These are phyloP conservation scores for Zarea fungicola DNA, from an alignment of 2,329 filamentous ascomycete genomes.

Conservation along the genomic window DNA sequence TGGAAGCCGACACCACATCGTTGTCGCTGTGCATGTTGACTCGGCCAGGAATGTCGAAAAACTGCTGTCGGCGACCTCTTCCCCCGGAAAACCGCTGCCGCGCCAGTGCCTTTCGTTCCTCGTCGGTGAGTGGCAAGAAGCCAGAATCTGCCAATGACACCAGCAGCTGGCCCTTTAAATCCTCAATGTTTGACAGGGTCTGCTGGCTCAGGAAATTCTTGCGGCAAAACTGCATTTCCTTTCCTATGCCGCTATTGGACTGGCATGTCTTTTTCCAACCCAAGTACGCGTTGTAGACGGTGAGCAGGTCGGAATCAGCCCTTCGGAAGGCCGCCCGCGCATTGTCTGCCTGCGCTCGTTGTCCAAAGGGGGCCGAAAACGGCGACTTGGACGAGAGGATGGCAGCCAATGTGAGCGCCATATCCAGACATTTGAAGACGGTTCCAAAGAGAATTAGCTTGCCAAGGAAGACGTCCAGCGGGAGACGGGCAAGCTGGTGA, in stretches of 20 bases:
- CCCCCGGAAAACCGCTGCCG: slow-evolving; percentile 55
- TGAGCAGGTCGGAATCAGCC: slow-evolving; percentile 86
- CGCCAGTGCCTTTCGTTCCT: slow-evolving; percentile 65
- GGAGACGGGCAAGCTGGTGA: slow-evolving; percentile 78
- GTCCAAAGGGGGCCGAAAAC: slow-evolving; percentile 81
- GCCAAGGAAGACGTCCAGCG: slow-evolving; percentile 88
- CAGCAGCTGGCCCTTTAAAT: slow-evolving; percentile 87
- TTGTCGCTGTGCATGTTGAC: slow-evolving; percentile 74
- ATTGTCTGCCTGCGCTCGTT: slow-evolving; percentile 74
- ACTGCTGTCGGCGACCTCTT: slow-evolving; percentile 59
- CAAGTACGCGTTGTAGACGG: slow-evolving; percentile 87
- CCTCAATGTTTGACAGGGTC: slow-evolving; percentile 86
- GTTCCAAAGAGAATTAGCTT: slow-evolving; percentile 85
- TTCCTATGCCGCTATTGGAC: slow-evolving; percentile 53
- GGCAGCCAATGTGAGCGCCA: slow-evolving; percentile 84
- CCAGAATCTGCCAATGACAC: slow-evolving; percentile 81
- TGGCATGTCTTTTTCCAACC: slow-evolving; percentile 82
- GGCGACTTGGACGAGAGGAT: slow-evolving; percentile 93
- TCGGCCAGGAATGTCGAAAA: slow-evolving; percentile 75
- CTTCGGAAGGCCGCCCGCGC: slow-evolving; percentile 74
- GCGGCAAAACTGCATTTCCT: slow-evolving; percentile 85
- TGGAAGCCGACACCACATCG: slow-evolving; percentile 70
- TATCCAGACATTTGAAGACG: slow-evolving; percentile 87
- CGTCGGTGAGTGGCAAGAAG: slow-evolving; percentile 67
- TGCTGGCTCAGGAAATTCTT: slow-evolving; percentile 93